phyloP scores from a whole-genome alignment of 2,329 filamentous ascomycete genomes.

The Tolypocladium ophioglossoides region DNA sequence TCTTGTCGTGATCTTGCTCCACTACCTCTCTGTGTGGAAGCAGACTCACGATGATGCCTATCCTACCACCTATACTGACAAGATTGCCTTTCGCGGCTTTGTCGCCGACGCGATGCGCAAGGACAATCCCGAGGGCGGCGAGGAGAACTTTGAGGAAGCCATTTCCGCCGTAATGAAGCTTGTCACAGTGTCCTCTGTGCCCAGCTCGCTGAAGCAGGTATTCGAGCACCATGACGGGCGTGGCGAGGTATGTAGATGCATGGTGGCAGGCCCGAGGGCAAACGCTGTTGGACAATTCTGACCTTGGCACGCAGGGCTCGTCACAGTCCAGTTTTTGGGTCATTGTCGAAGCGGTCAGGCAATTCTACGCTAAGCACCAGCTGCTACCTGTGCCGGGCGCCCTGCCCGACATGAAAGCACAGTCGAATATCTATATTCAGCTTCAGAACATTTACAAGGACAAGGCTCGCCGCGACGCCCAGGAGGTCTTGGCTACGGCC shows the following conservation, averaged over 20 bases:
- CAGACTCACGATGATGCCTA: conserved; percentile 52
- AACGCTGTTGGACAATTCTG: background rate
- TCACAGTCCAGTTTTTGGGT: conserved; percentile 64
- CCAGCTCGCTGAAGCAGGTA: conserved; percentile 62
- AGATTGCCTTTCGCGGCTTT: conserved; percentile 66
- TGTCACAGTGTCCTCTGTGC: conserved; percentile 58
- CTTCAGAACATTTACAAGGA: conserved; percentile 88
- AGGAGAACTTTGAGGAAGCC: conserved; percentile 97
- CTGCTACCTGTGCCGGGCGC: conserved; percentile 76
- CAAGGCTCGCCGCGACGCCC: conserved; percentile 70
- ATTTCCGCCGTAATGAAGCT: conserved; percentile 78
- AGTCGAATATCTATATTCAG: conserved; percentile 79
- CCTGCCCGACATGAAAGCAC: conserved; percentile 95
- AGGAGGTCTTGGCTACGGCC: conserved; percentile 60
- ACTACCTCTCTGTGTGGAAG: conserved; percentile 79
- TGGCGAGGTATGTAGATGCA: conserved; percentile 36
- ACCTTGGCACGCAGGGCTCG: background rate
- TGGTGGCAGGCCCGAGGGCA: background rate
- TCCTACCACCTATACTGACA: conserved; percentile 73
- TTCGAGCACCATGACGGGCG: conserved; percentile 53
- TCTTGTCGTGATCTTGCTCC: conserved; percentile 70
- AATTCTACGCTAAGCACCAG: conserved; percentile 64
- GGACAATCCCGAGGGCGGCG: conserved; percentile 70
- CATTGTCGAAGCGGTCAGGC: conserved; percentile 67
- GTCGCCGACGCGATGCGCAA: conserved; percentile 59